Base-by-base conservation (phyloP, 441 rosid species). In the Hura crepitans region DNA sequence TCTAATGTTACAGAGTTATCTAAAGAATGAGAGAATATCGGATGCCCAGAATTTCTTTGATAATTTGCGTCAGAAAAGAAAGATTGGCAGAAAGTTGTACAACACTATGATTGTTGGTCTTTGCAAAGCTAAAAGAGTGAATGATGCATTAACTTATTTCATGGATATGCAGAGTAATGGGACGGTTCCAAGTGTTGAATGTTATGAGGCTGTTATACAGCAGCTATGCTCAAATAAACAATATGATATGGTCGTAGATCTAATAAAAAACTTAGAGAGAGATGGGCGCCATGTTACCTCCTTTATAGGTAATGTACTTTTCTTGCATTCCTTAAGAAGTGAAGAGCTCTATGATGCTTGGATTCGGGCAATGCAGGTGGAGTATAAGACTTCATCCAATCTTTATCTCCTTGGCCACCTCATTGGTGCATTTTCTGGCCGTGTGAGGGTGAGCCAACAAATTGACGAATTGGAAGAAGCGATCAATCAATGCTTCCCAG, bases 281-380 rank as follows among this genome's bases (percentile, higher is more conserved):
- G 75, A 70, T 0, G 78, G 87, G 73, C 84, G 83, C 0, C 68
- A 39, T 1, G n/a, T 90, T 49, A 77, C 99, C 17, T 65, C 99
- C 28, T 90, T 82, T 73, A 80, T 84, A 8, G 99, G 99, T 55
- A 95, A 95, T 66, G 75, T 66, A 6, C 89, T 95, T 69, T 73
- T 92, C 74, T 81, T 69, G 50, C 86, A 86, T 72, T 83, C 93
- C 66, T 71, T 80, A 72, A 80, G 62, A 72, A 75, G 73, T 75
- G 73, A 51, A 43, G 77, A 79, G 60, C 84, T 95, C 53, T 87
- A 77, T 76, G 81, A 79, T 69, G 85, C 89, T 53, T 92, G 96
- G 97, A 66, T 80, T 69, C 77, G 68, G 50, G 79, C 65, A 61
- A 78, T 82, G 78, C 74, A 76, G 61, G 77, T 71, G 70, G 75